A percentile compares a stretch with the other conserved stretches of the same genome.
These are phyloP conservation scores for Pseudogymnoascus sp. DNA, from an alignment of 2,329 filamentous ascomycete species.

Conservation along the genomic window DNA sequence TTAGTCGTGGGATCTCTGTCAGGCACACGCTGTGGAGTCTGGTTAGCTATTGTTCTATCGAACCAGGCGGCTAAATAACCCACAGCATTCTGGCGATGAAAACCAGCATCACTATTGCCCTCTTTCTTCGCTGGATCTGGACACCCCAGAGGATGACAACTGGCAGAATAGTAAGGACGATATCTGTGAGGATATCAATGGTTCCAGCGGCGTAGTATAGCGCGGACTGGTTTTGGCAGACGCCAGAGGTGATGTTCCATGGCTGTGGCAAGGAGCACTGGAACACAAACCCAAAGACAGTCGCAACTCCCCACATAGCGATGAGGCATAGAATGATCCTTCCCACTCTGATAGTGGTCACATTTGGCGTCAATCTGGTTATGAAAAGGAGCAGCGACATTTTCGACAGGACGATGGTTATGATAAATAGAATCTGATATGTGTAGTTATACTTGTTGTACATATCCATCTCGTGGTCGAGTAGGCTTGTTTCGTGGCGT, in stretches of 20 bases:
- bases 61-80: slow-evolving; percentile 13
- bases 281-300: slow-evolving; percentile 20
- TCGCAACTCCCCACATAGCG: slow-evolving; percentile 17
- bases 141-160: slow-evolving; percentile 39
- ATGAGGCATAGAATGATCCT: slow-evolving; percentile 13
- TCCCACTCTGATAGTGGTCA: slow-evolving; percentile 14
- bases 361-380: slow-evolving; percentile 15
- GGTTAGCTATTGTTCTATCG: slow-evolving; percentile 3
- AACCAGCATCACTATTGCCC: slow-evolving; percentile 14
- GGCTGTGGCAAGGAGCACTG: slow-evolving; percentile 23
- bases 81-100: slow-evolving; percentile 27
- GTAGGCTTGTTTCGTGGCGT: slow-evolving; percentile 25
- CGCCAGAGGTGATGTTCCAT: slow-evolving; percentile 18
- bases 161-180: slow-evolving; percentile 38
- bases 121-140: slow-evolving; percentile 32
- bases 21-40: slow-evolving; percentile 28
- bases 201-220: slow-evolving; percentile 33
- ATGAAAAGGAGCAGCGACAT: slow-evolving; percentile 22
- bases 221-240: not conserved
- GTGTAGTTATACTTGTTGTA: slow-evolving; percentile 20
- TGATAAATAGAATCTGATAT: slow-evolving; percentile 23
- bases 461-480: not conserved
- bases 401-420: slow-evolving; percentile 22
- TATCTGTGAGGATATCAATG: slow-evolving; percentile 39
- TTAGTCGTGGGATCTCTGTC: slow-evolving; percentile 19